Evolutionary conservation across 345 rosid species (phyloP).

Genomic region (Theobroma cacao): DNA sequence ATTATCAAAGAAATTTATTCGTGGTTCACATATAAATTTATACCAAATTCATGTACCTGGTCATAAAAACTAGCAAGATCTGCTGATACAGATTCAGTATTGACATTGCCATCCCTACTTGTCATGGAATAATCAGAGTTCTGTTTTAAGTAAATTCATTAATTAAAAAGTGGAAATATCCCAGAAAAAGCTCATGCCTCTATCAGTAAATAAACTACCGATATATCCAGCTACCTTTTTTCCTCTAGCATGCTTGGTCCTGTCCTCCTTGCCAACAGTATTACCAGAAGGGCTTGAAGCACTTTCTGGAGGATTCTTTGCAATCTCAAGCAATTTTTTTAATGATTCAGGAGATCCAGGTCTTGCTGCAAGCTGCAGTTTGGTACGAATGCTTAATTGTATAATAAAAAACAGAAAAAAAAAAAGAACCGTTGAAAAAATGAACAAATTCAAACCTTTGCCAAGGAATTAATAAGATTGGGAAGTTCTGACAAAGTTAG

Average conservation of each 20-base stretch:
- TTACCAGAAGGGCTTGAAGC: slow-evolving; percentile 36
- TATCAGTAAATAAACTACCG: neutral
- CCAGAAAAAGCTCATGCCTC: slow-evolving; percentile 15
- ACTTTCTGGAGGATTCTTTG: slow-evolving; percentile 61
- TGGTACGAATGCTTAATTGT: neutral
- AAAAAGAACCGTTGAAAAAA: no score
- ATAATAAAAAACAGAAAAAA: neutral
- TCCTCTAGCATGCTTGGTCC: slow-evolving; percentile 54
- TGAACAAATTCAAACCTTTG: slow-evolving; percentile 51
- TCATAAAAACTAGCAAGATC: slow-evolving; percentile 70
- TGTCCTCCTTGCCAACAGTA: slow-evolving; percentile 59
- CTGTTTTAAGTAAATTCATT: slow-evolving; percentile 28
- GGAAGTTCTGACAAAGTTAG: slow-evolving; percentile 81
- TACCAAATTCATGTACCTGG: slow-evolving; percentile 42
- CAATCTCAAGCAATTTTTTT: slow-evolving; percentile 73
- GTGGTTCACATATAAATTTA: neutral
- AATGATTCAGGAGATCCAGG: slow-evolving; percentile 74
- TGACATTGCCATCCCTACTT: slow-evolving; percentile 51
- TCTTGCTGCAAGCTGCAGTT: slow-evolving; percentile 68
- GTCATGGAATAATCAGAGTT: slow-evolving; percentile 33
- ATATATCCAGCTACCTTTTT: slow-evolving; percentile 47
- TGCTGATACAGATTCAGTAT: slow-evolving; percentile 47
- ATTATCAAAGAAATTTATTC: neutral
- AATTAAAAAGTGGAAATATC: neutral
- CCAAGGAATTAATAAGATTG: slow-evolving; percentile 83